Evolutionary conservation across 352 stramenopile species (phyloP), one percentile per base, ranked within the genome.

Genomic region (Blastocystis sp.): DNA sequence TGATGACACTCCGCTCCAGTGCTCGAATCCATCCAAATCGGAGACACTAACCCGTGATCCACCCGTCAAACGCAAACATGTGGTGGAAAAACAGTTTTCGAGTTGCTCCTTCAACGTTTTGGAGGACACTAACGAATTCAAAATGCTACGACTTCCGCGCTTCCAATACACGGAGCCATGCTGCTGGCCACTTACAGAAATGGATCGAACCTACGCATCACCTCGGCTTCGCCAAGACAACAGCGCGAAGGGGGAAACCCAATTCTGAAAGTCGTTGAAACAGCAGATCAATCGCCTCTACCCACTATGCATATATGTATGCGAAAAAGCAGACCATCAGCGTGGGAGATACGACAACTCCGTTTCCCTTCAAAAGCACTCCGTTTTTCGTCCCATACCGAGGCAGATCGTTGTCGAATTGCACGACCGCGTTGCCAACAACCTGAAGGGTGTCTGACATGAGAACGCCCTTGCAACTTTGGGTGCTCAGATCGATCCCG

Each of bases 121-220:
- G 2, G 14, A 14, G 48, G 87, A 34, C 74, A 54, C 19, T 69
- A 60, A 17, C 1, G 63, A 43, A 65, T 28, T 68, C 28, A 81
- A 65, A 65, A 81, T 17, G 9, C 28, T 21, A 7, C 54, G 28
- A 64, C 38, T 62, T n/a, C 60, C 60, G 3, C 42, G 38, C 45
- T 81, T 81, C 87, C 71, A 90, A 24, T 89, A 91, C 11, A 91
- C 89, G 45, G 42, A 71, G 19, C 84, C 89, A 43, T 91, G 89
- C 64, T 91, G 89, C 66, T 91, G 89, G 24, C 74, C 89, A 34
- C 66, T 76, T 11, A 89, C 82, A 60, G 74, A 82, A 81, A 81
- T 81, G 14, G 71, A 81, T 64, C 45, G 28, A 43, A 81, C 65
- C 71, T 81, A 81, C 34, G 17, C 11, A 66, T 81, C 9, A 63